These are phyloP conservation scores for Xylaria sp. DNA, from an alignment of 2,329 filamentous ascomycete genomes.

Conservation along the genomic window DNA sequence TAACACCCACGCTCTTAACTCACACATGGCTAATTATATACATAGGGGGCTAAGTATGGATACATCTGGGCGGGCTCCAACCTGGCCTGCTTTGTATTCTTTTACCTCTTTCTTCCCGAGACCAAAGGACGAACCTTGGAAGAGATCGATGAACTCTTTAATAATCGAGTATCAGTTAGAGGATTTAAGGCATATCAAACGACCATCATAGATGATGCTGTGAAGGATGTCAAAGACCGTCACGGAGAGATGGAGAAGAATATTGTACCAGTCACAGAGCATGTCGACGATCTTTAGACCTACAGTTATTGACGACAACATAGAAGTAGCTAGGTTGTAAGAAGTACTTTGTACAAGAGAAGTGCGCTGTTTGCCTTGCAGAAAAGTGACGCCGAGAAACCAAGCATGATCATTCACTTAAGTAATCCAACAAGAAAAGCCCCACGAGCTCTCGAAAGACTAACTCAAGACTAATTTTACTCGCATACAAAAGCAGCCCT, in stretches of 20 bases:
- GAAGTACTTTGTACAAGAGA: neutral
- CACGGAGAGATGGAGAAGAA: slow-evolving; percentile 29
- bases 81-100: slow-evolving; percentile 46
- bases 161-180: slow-evolving; percentile 45
- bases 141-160: slow-evolving; percentile 49
- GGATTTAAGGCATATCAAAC: slow-evolving; percentile 46
- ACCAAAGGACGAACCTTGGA: slow-evolving; percentile 48
- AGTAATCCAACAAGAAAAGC: neutral
- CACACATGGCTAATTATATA: neutral
- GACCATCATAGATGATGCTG: slow-evolving; percentile 43
- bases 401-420: neutral
- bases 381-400: neutral
- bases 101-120: slow-evolving; percentile 47
- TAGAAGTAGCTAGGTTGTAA: neutral
- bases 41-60: slow-evolving; percentile 56
- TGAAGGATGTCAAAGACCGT: slow-evolving; percentile 41
- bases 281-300: slow-evolving; percentile 33
- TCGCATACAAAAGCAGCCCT: neutral
- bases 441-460: neutral
- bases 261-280: slow-evolving; percentile 25
- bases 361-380: neutral
- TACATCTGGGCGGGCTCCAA: slow-evolving; percentile 56
- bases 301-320: neutral
- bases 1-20: neutral
- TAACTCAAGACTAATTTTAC: neutral